A percentile compares a stretch with the other conserved stretches of the same genome.
Conservation (phyloP, 352 stramenopile genomes). For the Phytopythium kandeliae region DNA sequence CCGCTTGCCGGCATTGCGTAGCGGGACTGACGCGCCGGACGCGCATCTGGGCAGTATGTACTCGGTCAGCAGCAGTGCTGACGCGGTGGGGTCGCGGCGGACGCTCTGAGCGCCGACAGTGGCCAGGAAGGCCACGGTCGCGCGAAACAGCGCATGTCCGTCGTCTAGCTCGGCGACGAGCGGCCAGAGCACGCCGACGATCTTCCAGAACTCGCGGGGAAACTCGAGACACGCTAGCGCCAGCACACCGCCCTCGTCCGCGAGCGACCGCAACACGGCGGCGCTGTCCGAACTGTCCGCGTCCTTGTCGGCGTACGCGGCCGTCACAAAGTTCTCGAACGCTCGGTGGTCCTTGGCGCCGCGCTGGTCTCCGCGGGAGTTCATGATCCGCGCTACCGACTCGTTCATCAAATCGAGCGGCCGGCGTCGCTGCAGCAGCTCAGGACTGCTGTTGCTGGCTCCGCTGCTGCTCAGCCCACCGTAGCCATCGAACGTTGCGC, state of each 20-base stretch:
- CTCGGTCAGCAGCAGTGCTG: conserved; percentile 51
- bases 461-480: conserved; percentile 15
- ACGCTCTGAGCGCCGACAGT: conserved; percentile 37
- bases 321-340: conserved; percentile 67
- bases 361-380: conserved; percentile 23
- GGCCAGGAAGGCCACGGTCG: conserved; percentile 23
- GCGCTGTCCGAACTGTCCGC: conserved; percentile 32
- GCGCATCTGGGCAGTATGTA: conserved; percentile 44
- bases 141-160: conserved; percentile 33
- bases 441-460: conserved; percentile 15
- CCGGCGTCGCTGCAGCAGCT: conserved; percentile 48
- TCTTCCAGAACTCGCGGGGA: conserved; percentile 80
- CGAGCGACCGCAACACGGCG: conserved; percentile 30
- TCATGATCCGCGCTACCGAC: conserved; percentile 6
- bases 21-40: conserved; percentile 10
- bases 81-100: conserved; percentile 31
- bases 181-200: conserved; percentile 41
- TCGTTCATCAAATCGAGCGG: conserved; percentile 67
- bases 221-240: conserved; percentile 61
- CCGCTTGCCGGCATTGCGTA: conserved; percentile 37
- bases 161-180: conserved; percentile 50
- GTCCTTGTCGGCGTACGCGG: conserved; percentile 25
- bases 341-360: conserved; percentile 40
- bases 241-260: conserved; percentile 51
- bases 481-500: conserved; percentile 28